Evolutionary conservation across 768 basidiomycete genomes (phyloP).

Genomic region (Kwoniella botswanensis): DNA sequence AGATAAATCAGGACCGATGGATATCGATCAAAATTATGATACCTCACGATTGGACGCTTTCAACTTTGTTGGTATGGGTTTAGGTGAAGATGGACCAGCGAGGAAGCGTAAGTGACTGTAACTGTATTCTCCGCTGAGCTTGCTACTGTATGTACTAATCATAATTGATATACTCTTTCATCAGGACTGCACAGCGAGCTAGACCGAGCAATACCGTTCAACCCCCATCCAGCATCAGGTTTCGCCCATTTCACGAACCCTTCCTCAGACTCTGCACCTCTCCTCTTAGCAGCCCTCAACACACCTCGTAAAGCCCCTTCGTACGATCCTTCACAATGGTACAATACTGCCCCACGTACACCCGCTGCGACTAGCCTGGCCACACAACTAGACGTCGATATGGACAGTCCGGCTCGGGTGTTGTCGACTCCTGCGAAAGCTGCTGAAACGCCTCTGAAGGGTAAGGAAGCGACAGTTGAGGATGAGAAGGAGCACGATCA

Average conservation of each 20-base stretch:
- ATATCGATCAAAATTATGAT: slow-evolving; percentile 40
- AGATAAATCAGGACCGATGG: slow-evolving; percentile 49
- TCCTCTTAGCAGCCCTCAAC: slow-evolving; percentile 19
- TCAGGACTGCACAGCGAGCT: slow-evolving; percentile 49
- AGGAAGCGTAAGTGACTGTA: slow-evolving; percentile 42
- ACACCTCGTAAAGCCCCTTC: slow-evolving; percentile 27
- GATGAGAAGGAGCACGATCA: slow-evolving; percentile 18
- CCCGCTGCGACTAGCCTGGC: slow-evolving; percentile 7
- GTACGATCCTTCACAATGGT: slow-evolving; percentile 30
- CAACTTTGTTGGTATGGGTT: slow-evolving; percentile 15
- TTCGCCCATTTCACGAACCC: slow-evolving; percentile 28
- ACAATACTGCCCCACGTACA: slow-evolving; percentile 16
- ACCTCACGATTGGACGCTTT: slow-evolving; percentile 28
- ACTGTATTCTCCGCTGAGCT: not conserved
- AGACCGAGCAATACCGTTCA: slow-evolving; percentile 28
- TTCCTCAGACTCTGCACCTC: slow-evolving; percentile 21
- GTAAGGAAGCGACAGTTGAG: slow-evolving; percentile 19
- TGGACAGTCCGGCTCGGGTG: slow-evolving; percentile 34
- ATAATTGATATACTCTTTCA: not conserved
- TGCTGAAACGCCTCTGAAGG: slow-evolving; percentile 4
- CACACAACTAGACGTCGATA: slow-evolving; percentile 39
- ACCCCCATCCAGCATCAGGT: slow-evolving; percentile 17
- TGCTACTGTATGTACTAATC: no score
- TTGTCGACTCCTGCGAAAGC: slow-evolving; percentile 6
- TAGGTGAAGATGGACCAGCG: slow-evolving; percentile 41